Base-by-base conservation (phyloP, 2,329 filamentous ascomycete species). In the Pestalotiopsis sp. region DNA sequence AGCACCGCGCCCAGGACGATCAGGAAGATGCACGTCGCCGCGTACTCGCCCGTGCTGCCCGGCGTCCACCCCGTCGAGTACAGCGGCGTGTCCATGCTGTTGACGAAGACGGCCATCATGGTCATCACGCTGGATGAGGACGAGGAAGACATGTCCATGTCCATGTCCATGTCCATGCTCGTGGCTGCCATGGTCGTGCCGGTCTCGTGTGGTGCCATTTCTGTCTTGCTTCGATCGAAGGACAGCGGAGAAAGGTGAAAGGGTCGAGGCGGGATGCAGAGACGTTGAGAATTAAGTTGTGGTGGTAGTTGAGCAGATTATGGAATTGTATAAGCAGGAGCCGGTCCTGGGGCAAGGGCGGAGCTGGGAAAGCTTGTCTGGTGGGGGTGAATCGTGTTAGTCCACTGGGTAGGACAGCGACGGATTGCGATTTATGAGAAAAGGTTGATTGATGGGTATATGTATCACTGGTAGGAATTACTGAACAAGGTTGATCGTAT, bases 11-110 rank as follows among this genome's bases (percentile, higher is more conserved):
- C 91, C 65, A 98, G 90, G 59, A 92, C 74, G 77, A 97, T 90
- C 69, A 98, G 87, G 82, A 98, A 98, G 79, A 98, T 93, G 84
- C 95, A 97, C 36, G 94, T 97, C 68, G 90, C 95, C 1, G 93
- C 94, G 80, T 98, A 98, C 69, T 87, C 83, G 74, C 91, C 93
- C 5, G 86, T 83, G 45, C 83, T 90, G 36, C 77, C 81, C 4
- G 95, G 95, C 2, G 92, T 92, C 94, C 95, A 98, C 66, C 84
- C 79, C 25, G 81, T 78, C 17, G 93, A 91, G 82, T 83, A 89
- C 69, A 89, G 83, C 0, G 87, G 78, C 4, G 86, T 88, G 66
- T 75, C 74, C 63, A 79, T 81, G 68, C 81, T 75, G 70, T 80
- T 87, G 72, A 74, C 90, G 85, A 96, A 96, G 72, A 87, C 78